Evolutionary conservation across 106 monocot genomes (phyloP), one percentile per base, ranked within the genome.

Genomic region (Acorus gramineus): DNA sequence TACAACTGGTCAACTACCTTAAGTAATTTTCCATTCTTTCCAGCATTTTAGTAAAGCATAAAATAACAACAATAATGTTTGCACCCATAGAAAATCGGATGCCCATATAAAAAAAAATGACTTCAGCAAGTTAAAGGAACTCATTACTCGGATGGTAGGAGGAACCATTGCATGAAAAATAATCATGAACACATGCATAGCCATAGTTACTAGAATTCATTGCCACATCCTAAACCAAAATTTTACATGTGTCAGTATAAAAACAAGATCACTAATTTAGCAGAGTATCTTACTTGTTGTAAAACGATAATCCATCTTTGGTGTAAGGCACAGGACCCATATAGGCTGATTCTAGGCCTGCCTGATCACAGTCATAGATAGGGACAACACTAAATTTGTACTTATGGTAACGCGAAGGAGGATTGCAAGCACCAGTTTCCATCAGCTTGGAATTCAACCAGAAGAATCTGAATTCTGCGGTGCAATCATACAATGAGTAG

Each of bases 391-490:
- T 78, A 71, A 98, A 98, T 65, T 73, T 80, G 75, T 80, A 98
- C 59, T 57, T 83, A 61, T 98, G 92, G 66, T 86, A 89, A 12
- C 46, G 46, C 71, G 98, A 83, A 69, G 98, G 92, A 59, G 83
- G 79, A 64, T 98, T 73, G 71, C 82, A 85, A 47, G 92, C 92
- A 59, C 88, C 85, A 53, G 81, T 70, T 83, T 98, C 92, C 2
- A 61, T 72, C 71, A 98, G 81, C 73, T 98, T 98, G 7, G 98
- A 92, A 55, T 88, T 98, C 64, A 89, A 72, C 98, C 98, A 92
- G 75, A 89, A 88, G 65, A 98, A 98, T 65, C 98, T 87, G 78
- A 98, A 98, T 63, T 98, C 98, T 7, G 81, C 72, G 52, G 66
- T 83, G 73, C 98, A 98, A 9, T 98, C 92, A 53, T 98, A 98